Evolutionary conservation across 768 basidiomycete species (phyloP).

Genomic region (Mycena galopus): DNA sequence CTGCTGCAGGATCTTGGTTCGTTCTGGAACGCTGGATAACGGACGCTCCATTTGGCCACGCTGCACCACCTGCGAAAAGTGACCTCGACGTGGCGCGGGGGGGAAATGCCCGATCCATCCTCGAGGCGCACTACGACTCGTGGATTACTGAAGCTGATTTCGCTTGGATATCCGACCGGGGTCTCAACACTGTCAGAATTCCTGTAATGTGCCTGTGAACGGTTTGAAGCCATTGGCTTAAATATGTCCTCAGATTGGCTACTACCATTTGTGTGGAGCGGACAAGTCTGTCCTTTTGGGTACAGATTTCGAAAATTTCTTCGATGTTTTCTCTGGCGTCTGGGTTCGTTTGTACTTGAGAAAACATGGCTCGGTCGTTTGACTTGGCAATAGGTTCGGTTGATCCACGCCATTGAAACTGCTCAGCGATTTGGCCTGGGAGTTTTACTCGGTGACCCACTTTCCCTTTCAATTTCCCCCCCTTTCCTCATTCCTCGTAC

Average conservation of each 20-base stretch:
- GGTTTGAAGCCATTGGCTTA: background rate
- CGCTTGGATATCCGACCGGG: slow-evolving; percentile 66
- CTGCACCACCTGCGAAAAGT: slow-evolving; percentile 68
- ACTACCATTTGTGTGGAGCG: slow-evolving; percentile 74
- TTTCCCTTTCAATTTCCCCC: too few species aligned
- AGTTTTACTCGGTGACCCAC: slow-evolving; percentile 83
- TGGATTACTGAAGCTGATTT: slow-evolving; percentile 79
- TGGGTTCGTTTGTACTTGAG: slow-evolving; percentile 55
- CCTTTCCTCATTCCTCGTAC: background rate
- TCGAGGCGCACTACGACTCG: slow-evolving; percentile 82
- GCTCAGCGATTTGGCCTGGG: slow-evolving; percentile 74
- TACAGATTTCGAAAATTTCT: slow-evolving; percentile 74
- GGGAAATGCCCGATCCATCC: slow-evolving; percentile 54
- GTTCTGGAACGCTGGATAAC: slow-evolving; percentile 85
- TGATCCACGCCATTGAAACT: slow-evolving; percentile 68
- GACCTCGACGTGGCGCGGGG: slow-evolving; percentile 80
- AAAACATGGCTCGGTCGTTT: background rate
- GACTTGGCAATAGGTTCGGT: slow-evolving; percentile 46
- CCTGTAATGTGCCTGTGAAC: slow-evolving; percentile 56
- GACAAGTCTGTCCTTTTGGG: slow-evolving; percentile 69
- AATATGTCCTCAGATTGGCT: slow-evolving; percentile 68
- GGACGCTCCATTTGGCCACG: slow-evolving; percentile 67
- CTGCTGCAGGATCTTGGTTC: slow-evolving; percentile 76
- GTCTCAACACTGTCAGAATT: slow-evolving; percentile 72
- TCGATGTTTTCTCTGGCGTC: slow-evolving; percentile 69